Evolutionary conservation across 1,139 yeast genomes (phyloP), one percentile per base, ranked within the genome.

Genomic region (Entelexis paramagnoliae): DNA sequence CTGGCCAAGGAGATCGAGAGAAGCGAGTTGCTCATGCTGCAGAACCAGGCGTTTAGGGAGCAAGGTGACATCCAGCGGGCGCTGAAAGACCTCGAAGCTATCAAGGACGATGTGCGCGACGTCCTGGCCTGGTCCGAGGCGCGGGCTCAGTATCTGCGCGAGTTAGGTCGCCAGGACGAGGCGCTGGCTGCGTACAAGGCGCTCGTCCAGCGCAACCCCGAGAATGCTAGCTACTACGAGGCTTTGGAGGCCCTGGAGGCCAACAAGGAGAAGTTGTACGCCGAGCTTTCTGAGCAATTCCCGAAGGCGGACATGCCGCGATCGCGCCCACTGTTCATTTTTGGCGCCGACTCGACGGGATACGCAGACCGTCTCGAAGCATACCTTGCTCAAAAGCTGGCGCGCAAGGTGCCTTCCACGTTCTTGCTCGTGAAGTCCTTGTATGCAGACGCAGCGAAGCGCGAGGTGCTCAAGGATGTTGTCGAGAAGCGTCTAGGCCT

Each of bases 381-480:
- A 1, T 91, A 88, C 63, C 67, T 89, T 46, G 59, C 75, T 13
- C 68, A 73, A 3, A 85, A 82, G 63, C 75, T 93, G 61, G 69
- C 75, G 55, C 76, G 87, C 56, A 95, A 95, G 36, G 93, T 88
- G 32, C 98, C 98, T 4, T 86, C 96, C 1, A 77, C 94, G 7
- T 91, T 89, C 69, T 83, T 83, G 48, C 83, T 85, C 61, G 78
- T 91, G 51, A 88, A 89, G 68, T 85, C 93, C 1, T 72, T 89
- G 58, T 88, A 87, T 67, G 74, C 42, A 63, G 70, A 46, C 65
- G 68, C 59, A 4, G 55, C 57, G n/a, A 58, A 63, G 34, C 48
- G 46, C 2, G 19, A 10, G 11, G 55, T 41, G n/a, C 61, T 66
- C 52, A 63, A 54, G 2, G 49, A 50, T 9, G 53, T 44, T 5